Percentiles rank a stretch among this genome's conserved stretches.
Conservation (phyloP, 2,329 filamentous ascomycete genomes). For the Paracorniculantispora psalliotae region DNA sequence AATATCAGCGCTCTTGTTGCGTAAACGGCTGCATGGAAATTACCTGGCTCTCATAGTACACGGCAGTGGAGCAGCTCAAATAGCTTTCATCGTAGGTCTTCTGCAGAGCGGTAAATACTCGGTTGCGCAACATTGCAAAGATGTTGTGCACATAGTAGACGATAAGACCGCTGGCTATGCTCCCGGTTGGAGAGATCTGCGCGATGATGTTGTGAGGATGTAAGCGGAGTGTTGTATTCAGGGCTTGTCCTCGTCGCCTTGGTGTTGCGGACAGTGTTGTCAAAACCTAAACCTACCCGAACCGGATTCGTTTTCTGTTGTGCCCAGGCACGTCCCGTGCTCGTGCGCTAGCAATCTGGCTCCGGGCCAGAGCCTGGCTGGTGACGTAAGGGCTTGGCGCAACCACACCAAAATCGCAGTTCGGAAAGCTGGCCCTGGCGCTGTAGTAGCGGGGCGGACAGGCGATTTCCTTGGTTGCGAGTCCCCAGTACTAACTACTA, state of each 20-base stretch:
- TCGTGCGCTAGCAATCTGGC: slow-evolving; percentile 10
- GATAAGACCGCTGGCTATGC: slow-evolving; percentile 8
- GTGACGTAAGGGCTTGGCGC: slow-evolving; percentile 16
- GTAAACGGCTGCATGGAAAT: background rate
- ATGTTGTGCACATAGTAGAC: slow-evolving; percentile 24
- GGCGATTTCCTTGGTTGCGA: background rate
- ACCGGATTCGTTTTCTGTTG: slow-evolving; percentile 14
- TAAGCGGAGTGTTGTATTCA: background rate
- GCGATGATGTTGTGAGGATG: background rate
- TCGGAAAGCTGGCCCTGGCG: background rate
- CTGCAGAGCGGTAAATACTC: slow-evolving; percentile 68
- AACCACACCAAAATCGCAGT: background rate
- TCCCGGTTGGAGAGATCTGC: background rate
- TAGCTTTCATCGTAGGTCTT: slow-evolving; percentile 98
- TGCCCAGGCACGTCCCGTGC: slow-evolving; percentile 14
- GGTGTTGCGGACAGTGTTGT: slow-evolving; percentile 3
- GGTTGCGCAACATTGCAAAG: slow-evolving; percentile 49
- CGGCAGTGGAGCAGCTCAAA: slow-evolving; percentile 87
- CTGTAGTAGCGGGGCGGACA: background rate
- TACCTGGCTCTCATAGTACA: slow-evolving; percentile 94
- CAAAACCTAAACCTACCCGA: slow-evolving; percentile 11
- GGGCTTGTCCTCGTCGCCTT: background rate
- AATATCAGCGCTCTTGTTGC: background rate
- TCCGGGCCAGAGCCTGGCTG: slow-evolving; percentile 2
- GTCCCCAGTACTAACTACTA: background rate